Evolutionary conservation across 768 basidiomycete species (phyloP).

Genomic region (Boletus sp.): DNA sequence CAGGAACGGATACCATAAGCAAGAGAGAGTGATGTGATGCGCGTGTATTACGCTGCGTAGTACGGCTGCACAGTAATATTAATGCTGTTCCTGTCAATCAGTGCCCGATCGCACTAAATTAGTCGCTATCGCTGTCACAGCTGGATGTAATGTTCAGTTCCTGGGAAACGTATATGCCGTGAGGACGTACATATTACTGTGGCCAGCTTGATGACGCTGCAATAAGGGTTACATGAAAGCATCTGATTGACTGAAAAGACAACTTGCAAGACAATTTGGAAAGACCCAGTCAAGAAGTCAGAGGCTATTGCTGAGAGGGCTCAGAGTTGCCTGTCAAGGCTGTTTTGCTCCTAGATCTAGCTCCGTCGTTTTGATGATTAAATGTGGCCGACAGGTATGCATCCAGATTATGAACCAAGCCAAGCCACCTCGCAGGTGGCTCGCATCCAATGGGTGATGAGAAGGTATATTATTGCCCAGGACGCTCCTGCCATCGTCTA

Average conservation of each 20-base stretch:
- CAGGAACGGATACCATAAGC: no score
- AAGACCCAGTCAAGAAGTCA: background rate
- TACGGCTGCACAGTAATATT: background rate
- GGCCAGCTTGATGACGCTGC: background rate
- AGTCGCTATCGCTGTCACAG: no score
- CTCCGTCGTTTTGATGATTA: background rate
- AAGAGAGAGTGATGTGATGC: no score
- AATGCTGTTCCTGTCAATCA: background rate
- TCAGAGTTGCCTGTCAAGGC: background rate
- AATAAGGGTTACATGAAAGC: background rate
- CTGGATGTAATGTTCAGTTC: background rate
- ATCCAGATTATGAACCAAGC: no score
- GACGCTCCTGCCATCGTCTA: background rate
- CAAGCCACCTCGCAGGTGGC: background rate
- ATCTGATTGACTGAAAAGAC: background rate
- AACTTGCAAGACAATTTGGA: background rate
- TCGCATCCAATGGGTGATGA: background rate
- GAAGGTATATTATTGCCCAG: background rate
- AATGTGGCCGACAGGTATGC: background rate
- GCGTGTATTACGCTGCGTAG: no score
- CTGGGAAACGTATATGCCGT: background rate
- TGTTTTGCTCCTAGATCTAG: background rate
- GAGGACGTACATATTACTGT: no score
- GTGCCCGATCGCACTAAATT: no score
- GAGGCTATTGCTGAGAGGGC: background rate